Evolutionary conservation across 1,284 basidiomycete species (phyloP).

Genomic region (Inonotus obliquus): DNA sequence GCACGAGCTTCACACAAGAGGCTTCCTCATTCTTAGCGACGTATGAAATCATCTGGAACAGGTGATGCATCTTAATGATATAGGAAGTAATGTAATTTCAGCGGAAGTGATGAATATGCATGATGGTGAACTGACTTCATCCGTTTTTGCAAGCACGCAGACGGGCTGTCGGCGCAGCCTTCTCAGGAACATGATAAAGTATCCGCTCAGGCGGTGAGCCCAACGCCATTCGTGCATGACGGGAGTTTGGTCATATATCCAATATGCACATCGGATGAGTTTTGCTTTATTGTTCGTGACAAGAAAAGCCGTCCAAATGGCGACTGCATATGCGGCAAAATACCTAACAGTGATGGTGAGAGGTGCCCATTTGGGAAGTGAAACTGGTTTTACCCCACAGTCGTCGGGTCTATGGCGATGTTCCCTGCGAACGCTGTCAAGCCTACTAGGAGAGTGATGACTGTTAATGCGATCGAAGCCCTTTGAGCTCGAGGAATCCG

Average conservation of each 20-base stretch:
- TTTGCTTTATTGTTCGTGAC: constrained; percentile 47
- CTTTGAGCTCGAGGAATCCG: constrained; percentile 42
- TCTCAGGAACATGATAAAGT: constrained; percentile 31
- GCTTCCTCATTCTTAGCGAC: constrained; percentile 65
- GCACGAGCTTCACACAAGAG: constrained; percentile 58
- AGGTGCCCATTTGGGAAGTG: constrained; percentile 1
- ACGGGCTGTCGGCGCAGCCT: neutral
- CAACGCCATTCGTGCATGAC: constrained; percentile 35
- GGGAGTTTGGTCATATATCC: constrained; percentile 59
- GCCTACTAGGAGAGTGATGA: constrained; percentile 41
- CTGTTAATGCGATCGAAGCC: constrained; percentile 36
- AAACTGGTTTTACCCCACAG: constrained; percentile 41
- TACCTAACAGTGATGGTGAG: constrained; percentile 37
- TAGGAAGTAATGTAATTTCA: neutral
- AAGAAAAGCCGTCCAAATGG: constrained; percentile 42
- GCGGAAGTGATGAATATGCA: neutral
- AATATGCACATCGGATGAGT: constrained; percentile 49
- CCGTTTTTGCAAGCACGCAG: neutral
- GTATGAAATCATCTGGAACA: constrained; percentile 62
- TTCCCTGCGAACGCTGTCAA: constrained; percentile 54
- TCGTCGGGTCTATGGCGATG: constrained; percentile 48
- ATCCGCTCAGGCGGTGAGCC: constrained; percentile 38
- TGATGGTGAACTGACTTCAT: neutral
- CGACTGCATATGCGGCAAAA: constrained; percentile 55
- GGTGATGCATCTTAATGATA: constrained; percentile 46